phyloP scores from a whole-genome alignment of 257 asterid species.

The Solanum phureja region DNA sequence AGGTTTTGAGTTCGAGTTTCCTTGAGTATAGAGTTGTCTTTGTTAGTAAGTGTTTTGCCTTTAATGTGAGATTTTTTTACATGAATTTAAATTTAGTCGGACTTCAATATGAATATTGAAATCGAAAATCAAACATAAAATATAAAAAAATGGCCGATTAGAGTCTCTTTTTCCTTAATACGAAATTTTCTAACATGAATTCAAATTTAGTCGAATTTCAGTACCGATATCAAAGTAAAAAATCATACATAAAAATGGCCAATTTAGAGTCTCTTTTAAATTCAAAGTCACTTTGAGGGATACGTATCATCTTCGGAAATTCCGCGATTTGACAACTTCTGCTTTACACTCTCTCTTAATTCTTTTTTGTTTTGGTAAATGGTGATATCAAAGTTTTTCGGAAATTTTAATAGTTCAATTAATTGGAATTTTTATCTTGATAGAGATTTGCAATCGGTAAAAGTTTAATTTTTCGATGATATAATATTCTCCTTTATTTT shows the following conservation, averaged over 20 bases:
- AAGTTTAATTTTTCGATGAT: not conserved
- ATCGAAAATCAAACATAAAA: too few species aligned
- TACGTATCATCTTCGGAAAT: not conserved
- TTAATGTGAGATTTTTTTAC: not conserved
- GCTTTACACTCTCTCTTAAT: not conserved
- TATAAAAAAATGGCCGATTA: too few species aligned
- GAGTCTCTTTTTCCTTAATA: too few species aligned
- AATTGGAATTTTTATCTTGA: too few species aligned
- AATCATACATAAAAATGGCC: not conserved
- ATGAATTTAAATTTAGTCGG: not conserved
- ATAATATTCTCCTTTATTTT: not conserved
- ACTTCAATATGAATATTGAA: not conserved
- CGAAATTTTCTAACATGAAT: rapidly evolving
- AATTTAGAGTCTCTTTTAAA: not conserved
- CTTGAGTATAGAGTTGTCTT: not conserved
- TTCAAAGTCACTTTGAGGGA: not conserved
- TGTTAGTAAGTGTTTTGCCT: not conserved
- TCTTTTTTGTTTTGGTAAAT: too few species aligned
- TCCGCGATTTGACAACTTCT: not conserved
- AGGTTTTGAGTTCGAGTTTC: not conserved
- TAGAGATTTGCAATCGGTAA: not conserved
- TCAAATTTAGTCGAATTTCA: too few species aligned
- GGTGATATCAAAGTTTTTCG: not conserved
- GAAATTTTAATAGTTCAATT: too few species aligned
- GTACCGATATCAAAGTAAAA: too few species aligned